These are phyloP conservation scores for Fraxinus baroniana DNA, from an alignment of 305 asterid genomes.

Conservation along the genomic window DNA sequence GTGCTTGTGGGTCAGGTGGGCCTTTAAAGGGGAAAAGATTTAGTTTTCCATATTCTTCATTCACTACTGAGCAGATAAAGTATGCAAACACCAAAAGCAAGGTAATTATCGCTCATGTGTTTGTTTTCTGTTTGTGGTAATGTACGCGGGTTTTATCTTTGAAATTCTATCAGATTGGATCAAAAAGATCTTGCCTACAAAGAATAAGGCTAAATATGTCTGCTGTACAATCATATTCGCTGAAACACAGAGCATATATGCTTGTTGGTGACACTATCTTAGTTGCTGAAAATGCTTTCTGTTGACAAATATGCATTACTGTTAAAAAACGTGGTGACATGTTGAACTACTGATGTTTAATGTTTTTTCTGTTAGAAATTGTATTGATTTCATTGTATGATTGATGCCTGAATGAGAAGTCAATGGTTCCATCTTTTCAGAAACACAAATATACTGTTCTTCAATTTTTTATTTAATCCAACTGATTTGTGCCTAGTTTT, in stretches of 20 bases:
- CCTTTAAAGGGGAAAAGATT: slow-evolving; percentile 30
- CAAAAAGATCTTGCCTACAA: not conserved
- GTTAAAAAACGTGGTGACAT: not conserved
- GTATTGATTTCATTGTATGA: not conserved
- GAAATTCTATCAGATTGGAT: not conserved
- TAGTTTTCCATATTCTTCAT: slow-evolving; percentile 30
- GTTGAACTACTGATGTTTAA: not conserved
- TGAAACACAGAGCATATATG: not conserved
- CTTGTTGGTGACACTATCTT: not conserved
- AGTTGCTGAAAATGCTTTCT: not conserved
- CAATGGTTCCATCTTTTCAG: not conserved
- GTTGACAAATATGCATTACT: not conserved
- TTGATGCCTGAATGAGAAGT: not conserved
- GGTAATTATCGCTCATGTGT: slow-evolving; percentile 38
- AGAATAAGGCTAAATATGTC: not conserved
- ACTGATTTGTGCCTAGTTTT: not conserved
- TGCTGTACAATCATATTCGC: not conserved
- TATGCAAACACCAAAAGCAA: slow-evolving; percentile 82
- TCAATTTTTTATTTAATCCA: not conserved
- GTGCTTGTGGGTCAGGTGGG: slow-evolving; percentile 48
- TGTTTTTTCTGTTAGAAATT: not conserved
- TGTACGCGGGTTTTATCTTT: not conserved
- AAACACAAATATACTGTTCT: not conserved
- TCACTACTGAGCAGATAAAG: slow-evolving; percentile 24
- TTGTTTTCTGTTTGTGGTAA: not conserved